A percentile compares a stretch with the other conserved stretches of the same genome.
Conservation (phyloP, 1,139 yeast genomes). For the Debaryomycetaceae sp. region DNA sequence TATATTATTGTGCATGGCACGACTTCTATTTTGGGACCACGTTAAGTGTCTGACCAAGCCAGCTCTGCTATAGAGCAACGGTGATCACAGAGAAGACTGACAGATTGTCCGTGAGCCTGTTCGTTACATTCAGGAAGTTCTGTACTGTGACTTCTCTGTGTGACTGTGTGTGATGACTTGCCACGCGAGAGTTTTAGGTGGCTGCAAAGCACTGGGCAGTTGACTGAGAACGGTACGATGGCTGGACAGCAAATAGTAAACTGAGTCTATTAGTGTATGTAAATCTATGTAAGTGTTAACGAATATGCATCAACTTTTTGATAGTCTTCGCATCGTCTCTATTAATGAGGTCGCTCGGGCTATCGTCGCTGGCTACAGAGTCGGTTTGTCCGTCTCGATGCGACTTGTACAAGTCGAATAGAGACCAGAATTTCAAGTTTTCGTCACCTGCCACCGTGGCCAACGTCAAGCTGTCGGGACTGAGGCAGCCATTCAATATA, state of each 20-base stretch:
- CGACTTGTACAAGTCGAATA: conserved; percentile 61
- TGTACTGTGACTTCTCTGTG: too few species aligned
- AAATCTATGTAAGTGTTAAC: conserved; percentile 7
- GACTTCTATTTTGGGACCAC: background rate
- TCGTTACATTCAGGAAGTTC: too few species aligned
- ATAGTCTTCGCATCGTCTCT: conserved; percentile 18
- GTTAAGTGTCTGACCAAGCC: background rate
- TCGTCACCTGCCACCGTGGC: conserved; percentile 98
- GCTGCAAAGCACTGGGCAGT: too few species aligned
- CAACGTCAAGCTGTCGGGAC: conserved; percentile 85
- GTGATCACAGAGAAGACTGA: too few species aligned
- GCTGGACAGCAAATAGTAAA: too few species aligned
- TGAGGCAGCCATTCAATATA: conserved; percentile 75
- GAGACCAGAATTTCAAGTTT: conserved; percentile 90
- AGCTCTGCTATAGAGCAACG: background rate
- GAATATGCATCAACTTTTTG: conserved; percentile 25
- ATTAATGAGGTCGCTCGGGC: conserved; percentile 14
- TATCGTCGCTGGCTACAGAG: conserved; percentile 14
- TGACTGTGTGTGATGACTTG: too few species aligned
- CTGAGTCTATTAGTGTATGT: background rate
- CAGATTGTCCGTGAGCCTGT: too few species aligned
- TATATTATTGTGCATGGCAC: background rate
- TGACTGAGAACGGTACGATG: too few species aligned
- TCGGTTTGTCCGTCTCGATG: conserved; percentile 19
- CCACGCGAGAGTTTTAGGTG: too few species aligned